Conservation (phyloP, 2,329 filamentous ascomycete genomes). For the Stylonectria norvegica region DNA sequence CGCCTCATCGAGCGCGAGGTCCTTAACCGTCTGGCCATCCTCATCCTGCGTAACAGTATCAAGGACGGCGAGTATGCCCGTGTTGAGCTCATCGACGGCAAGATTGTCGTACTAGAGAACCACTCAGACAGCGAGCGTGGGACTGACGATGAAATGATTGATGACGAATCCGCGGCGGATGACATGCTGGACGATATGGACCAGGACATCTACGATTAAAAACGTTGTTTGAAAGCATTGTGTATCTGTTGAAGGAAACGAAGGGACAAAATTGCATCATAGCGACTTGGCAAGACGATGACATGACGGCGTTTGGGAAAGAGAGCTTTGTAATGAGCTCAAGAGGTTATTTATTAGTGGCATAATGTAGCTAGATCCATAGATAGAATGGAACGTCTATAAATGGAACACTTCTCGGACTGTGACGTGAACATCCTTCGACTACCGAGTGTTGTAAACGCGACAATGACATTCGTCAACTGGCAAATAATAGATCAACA, state of each 20-base stretch:
- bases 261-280: no score
- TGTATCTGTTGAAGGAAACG: no score
- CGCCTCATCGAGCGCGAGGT: slow-evolving; percentile 97
- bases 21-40: slow-evolving; percentile 84
- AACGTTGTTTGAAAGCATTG: background rate
- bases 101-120: slow-evolving; percentile 79
- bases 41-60: slow-evolving; percentile 82
- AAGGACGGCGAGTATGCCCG: slow-evolving; percentile 79
- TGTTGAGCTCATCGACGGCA: slow-evolving; percentile 75
- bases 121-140: slow-evolving; percentile 61
- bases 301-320: no score
- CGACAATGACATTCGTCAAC: no score
- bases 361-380: no score
- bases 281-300: no score
- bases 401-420: slow-evolving; percentile 4
- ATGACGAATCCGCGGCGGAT: slow-evolving; percentile 69
- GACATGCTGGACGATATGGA: slow-evolving; percentile 64
- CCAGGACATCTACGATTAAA: slow-evolving; percentile 50
- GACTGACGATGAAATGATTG: slow-evolving; percentile 69
- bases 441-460: no score
- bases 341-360: no score
- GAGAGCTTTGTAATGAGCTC: no score
- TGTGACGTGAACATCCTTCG: no score
- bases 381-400: slow-evolving; percentile 1
- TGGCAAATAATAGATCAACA: no score